Evolutionary conservation across 148 eudicot species (phyloP), one percentile per base, ranked within the genome.

Genomic region (Dysphania ambrosioides): DNA sequence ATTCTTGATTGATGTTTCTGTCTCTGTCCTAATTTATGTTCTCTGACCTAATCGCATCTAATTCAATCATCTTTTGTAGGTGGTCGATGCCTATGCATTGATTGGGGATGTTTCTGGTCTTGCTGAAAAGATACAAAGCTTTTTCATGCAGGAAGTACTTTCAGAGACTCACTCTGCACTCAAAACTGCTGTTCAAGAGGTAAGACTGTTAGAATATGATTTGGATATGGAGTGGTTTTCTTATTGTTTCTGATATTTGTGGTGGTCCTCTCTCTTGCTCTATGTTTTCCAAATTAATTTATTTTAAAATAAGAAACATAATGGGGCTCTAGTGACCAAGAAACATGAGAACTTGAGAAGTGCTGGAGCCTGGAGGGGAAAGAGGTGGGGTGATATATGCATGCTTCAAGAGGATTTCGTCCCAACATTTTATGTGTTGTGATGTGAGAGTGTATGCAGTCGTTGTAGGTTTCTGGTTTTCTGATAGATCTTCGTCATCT

Each of bases 121-220:
- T 72, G 90, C 96, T 71, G 97, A 94, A 75, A 94, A 94, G 87
- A 84, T 94, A 53, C 98, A 92, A 80, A 94, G 98, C 87, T 91
- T 87, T 85, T 91, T 91, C 75, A 91, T 94, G 97, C 98, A 94
- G 88, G 98, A 94, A 83, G 98, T 91, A 75, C 93, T 94, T 55
- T 87, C 95, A 58, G 93, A 91, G 85, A 90, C 97, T 42, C 97
- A 91, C 68, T 83, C 90, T 65, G 91, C 83, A 6, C 76, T 91
- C 79, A 91, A 89, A 84, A 79, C 75, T 75, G 78, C 85, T 61
- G 81, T 90, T 82, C 85, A 82, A 73, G 98, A 90, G 96, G 98
- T 92, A 87, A 74, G 42, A 24, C 36, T 49, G 29, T 59, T 41
- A 31, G 24, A 42, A 24, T 55, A 35, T 8, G 60, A 44, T 32